These are phyloP conservation scores for Macadamia integrifolia DNA, from an alignment of 164 flowering plant genomes.

Conservation along the genomic window DNA sequence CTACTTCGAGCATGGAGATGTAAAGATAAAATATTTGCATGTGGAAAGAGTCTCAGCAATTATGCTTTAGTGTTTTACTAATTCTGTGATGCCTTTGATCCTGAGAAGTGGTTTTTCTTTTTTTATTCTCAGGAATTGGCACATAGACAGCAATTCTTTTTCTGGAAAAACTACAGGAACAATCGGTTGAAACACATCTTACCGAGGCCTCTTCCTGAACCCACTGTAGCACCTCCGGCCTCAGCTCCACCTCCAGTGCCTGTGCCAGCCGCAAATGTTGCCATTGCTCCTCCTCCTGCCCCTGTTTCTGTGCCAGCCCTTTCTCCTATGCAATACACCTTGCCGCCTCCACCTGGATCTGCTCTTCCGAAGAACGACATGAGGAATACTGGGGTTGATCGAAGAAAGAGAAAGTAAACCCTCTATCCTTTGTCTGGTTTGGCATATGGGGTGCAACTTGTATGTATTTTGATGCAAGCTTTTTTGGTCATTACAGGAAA, in stretches of 20 bases:
- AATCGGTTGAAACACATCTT: conserved; percentile 86
- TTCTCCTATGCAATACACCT: conserved; percentile 74
- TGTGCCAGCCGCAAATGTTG: conserved; percentile 28
- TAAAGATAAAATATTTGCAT: too few relatives aligned
- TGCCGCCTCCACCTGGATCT: conserved; percentile 57
- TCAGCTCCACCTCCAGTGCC: conserved; percentile 37
- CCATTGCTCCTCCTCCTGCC: conserved; percentile 19
- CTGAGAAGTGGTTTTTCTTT: too few relatives aligned
- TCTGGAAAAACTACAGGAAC: conserved; percentile 92
- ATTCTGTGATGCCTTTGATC: background rate
- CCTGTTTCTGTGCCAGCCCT: conserved; percentile 12
- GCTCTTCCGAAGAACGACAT: conserved; percentile 51
- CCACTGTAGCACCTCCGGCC: conserved; percentile 35
- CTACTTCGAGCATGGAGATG: too few relatives aligned
- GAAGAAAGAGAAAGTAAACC: conserved; percentile 79
- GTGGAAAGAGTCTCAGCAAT: too few relatives aligned
- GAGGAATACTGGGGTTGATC: conserved; percentile 55
- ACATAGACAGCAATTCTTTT: conserved; percentile 91
- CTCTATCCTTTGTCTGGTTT: background rate
- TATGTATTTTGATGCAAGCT: too few relatives aligned
- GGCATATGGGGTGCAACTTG: too few relatives aligned
- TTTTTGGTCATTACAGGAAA: conserved; percentile 29
- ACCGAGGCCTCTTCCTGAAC: conserved; percentile 81
- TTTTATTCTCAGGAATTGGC: too few relatives aligned
- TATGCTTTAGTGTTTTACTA: too few relatives aligned